A percentile compares a stretch with the other conserved stretches of the same genome.
These are phyloP conservation scores for Paecilomyces variotii DNA, from an alignment of 2,329 filamentous ascomycete species.

Conservation along the genomic window DNA sequence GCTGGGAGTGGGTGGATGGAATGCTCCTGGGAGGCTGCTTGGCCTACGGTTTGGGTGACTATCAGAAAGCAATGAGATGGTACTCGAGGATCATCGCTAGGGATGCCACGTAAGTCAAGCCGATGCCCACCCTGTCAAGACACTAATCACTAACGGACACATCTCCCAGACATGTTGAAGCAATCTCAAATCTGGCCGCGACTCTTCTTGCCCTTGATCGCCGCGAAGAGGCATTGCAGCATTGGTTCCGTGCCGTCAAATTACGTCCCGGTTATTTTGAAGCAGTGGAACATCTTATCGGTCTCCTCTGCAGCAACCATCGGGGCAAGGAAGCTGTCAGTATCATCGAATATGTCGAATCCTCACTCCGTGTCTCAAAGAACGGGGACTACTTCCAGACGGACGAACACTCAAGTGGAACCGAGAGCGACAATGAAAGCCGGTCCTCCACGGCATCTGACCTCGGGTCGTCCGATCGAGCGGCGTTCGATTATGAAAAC, in stretches of 20 bases:
- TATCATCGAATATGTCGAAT: conserved; percentile 79
- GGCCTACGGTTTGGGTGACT: conserved; percentile 80
- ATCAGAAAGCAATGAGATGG: conserved; percentile 56
- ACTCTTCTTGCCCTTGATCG: conserved; percentile 77
- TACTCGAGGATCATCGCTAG: conserved; percentile 49
- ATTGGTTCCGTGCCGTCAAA: conserved; percentile 80
- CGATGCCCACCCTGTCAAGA: background rate
- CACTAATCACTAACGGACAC: conserved; percentile 10
- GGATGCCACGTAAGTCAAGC: conserved; percentile 44
- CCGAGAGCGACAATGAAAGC: conserved; percentile 50
- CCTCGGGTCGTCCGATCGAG: conserved; percentile 47
- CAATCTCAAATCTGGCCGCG: conserved; percentile 86
- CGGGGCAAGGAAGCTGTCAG: conserved; percentile 76
- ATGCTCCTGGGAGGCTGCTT: conserved; percentile 87
- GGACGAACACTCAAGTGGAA: conserved; percentile 51
- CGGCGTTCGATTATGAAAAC: conserved; percentile 50
- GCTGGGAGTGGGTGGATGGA: conserved; percentile 86
- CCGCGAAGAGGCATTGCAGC: conserved; percentile 72
- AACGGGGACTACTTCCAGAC: conserved; percentile 41
- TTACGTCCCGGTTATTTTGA: conserved; percentile 84
- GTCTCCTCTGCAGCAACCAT: conserved; percentile 72
- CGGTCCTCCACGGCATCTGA: conserved; percentile 46
- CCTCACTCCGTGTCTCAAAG: conserved; percentile 52
- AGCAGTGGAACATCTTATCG: conserved; percentile 88
- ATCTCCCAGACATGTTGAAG: conserved; percentile 67